These are phyloP conservation scores for Fallopia convolvulus DNA, from an alignment of 148 eudicot genomes.

Conservation along the genomic window DNA sequence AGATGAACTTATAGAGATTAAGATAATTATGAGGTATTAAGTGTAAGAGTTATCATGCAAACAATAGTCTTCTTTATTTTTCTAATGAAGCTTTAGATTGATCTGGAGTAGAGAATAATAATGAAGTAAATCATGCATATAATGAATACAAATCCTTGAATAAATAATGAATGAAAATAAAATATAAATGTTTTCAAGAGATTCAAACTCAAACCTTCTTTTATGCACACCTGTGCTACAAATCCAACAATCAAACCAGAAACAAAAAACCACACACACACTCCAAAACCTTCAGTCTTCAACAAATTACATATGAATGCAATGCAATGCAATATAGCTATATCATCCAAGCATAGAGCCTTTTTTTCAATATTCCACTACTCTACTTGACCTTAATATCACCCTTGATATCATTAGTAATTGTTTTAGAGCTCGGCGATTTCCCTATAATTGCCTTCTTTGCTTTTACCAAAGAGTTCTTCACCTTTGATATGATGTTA, in stretches of 20 bases:
- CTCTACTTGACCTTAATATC: constrained; percentile 38
- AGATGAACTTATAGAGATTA: neutral
- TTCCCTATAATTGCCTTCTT: constrained; percentile 81
- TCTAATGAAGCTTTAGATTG: neutral
- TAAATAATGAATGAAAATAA: constrained; percentile 1
- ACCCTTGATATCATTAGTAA: constrained; percentile 44
- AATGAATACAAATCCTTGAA: constrained; percentile 1
- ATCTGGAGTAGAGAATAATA: neutral
- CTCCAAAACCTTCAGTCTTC: neutral
- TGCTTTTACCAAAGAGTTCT: constrained; percentile 78
- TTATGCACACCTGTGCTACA: constrained; percentile 14
- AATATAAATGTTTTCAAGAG: constrained; percentile 5
- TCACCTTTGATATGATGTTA: constrained; percentile 63
- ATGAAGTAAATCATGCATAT: neutral
- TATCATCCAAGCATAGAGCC: neutral
- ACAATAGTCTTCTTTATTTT: neutral
- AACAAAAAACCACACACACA: constrained; percentile 2
- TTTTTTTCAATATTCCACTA: neutral
- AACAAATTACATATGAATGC: neutral
- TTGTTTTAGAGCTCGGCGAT: constrained; percentile 60
- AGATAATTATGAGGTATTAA: neutral
- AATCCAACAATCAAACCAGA: constrained; percentile 11
- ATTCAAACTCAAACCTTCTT: constrained; percentile 8
- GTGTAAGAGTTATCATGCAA: neutral
- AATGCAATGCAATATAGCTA: constrained; percentile 1